Base-by-base conservation (phyloP, 1,139 yeast genomes). In the Candida pseudoviswanathii region DNA sequence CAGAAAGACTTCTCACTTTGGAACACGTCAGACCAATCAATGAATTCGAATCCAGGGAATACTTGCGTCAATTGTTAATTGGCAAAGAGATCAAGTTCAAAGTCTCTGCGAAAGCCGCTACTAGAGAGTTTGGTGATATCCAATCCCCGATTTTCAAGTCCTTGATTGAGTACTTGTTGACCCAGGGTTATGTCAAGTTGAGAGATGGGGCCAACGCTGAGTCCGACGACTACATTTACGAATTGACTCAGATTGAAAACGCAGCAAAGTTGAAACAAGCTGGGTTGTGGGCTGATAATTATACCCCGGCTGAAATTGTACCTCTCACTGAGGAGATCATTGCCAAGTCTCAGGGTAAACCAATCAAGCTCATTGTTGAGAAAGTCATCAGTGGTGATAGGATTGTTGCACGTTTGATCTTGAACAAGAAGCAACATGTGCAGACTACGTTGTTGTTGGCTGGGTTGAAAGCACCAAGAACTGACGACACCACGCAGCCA, bases 311-410 rank as follows among this genome's bases (percentile, higher is more conserved):
- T 10, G 65, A 60, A 9, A 45, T 67, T 10, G 65, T 79, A 45
- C 40, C 52, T 40, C 67, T 84, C 41, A 67, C 77, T 26, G 74
- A 70, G 11, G 63, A 61, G 8, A 67, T 77, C 40, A 67, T 73
- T 49, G 61, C 64, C 21, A 64, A 64, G 48, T 75, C 84, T 5
- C 66, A 64, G 49, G 31, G 44, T 4, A 52, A 66, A 27, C 82
- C 85, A 33, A 67, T 82, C 53, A 71, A 77, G 16, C 76, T 86
- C 24, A 78, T 89, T 51, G 84, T 89, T 31, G 96, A 89, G 65
- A 82, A 80, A 59, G 95, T 86, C 24, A 77, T 89, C 51, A 75
- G 86, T 56, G 96, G 96, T 46, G 96, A 90, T 66, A 72, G 96
- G 48, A 66, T 88, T 36, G 69, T 85, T 48, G 80, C 81, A 40